Conservation (phyloP, 495 filamentous ascomycete species). For the Margaritispora aquatica region DNA sequence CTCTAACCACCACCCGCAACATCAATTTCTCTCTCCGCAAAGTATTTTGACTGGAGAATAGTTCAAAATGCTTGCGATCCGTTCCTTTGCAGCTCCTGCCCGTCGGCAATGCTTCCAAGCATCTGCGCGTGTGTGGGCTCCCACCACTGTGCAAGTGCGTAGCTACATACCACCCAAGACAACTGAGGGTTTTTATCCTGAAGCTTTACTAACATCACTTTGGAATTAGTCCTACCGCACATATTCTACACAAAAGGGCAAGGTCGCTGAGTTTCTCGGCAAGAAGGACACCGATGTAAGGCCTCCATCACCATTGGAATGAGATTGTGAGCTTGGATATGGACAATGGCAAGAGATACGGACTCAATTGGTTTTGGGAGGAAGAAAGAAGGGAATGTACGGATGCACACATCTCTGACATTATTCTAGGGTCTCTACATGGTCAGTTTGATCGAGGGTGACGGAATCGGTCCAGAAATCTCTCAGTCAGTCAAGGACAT, state of each 20-base stretch:
- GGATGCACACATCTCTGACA: slow-evolving; percentile 2
- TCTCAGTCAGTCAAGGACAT: slow-evolving; percentile 97
- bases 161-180: background rate
- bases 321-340: slow-evolving; percentile 5
- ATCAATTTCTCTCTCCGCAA: slow-evolving; percentile 5
- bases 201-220: slow-evolving; percentile 1
- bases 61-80: slow-evolving; percentile 44
- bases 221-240: slow-evolving; percentile 22
- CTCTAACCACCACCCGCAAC: slow-evolving; percentile 26
- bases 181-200: background rate
- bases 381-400: slow-evolving; percentile 3
- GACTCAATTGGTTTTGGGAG: slow-evolving; percentile 16
- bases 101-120: slow-evolving; percentile 42
- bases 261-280: slow-evolving; percentile 89
- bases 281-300: slow-evolving; percentile 79
- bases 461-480: slow-evolving; percentile 97
- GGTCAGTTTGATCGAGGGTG: slow-evolving; percentile 96
- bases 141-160: slow-evolving; percentile 18
- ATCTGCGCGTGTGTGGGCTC: slow-evolving; percentile 29
- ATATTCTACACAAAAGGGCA: slow-evolving; percentile 44
- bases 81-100: slow-evolving; percentile 43
- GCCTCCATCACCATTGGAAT: background rate
- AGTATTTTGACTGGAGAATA: slow-evolving; percentile 6
- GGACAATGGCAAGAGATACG: background rate
- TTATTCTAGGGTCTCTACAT: slow-evolving; percentile 78